Evolutionary conservation across 192 early-diverging fungal genomes (phyloP).

Genomic region (Entomortierella chlamydospora): DNA sequence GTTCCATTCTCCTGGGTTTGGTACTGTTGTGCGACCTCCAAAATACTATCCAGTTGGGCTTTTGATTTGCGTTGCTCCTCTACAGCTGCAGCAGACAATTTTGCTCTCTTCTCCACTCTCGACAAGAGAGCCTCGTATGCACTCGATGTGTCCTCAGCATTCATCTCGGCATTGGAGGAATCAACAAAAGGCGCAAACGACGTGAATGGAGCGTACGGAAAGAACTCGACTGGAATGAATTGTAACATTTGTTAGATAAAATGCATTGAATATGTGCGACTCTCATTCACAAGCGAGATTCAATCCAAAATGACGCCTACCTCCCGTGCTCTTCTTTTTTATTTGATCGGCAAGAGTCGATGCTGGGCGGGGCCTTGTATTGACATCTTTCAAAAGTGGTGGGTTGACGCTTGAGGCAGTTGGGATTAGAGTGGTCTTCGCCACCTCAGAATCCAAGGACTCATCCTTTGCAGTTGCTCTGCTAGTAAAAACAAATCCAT

Average conservation of each 20-base stretch:
- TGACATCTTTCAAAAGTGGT: slow-evolving; percentile 49
- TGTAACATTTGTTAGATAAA: not conserved
- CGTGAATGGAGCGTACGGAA: slow-evolving; percentile 60
- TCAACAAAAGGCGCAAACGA: slow-evolving; percentile 66
- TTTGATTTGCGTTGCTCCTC: slow-evolving; percentile 34
- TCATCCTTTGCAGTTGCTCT: slow-evolving; percentile 29
- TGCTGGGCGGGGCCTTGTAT: slow-evolving; percentile 42
- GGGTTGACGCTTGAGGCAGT: slow-evolving; percentile 23
- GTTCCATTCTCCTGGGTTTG: slow-evolving; percentile 6
- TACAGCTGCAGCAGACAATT: not conserved
- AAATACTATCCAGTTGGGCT: slow-evolving; percentile 24
- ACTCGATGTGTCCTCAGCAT: slow-evolving; percentile 55
- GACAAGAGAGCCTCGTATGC: slow-evolving; percentile 31
- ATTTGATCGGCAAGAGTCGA: slow-evolving; percentile 17
- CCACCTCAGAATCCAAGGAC: slow-evolving; percentile 7
- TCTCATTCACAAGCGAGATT: not conserved
- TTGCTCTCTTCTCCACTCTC: slow-evolving; percentile 11
- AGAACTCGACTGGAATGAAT: slow-evolving; percentile 57
- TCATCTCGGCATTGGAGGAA: slow-evolving; percentile 58
- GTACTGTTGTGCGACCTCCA: slow-evolving; percentile 35
- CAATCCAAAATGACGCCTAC: slow-evolving; percentile 8
- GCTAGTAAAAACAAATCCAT: slow-evolving; percentile 63
- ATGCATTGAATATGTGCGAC: not conserved
- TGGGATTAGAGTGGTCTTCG: slow-evolving; percentile 23
- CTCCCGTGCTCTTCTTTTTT: slow-evolving; percentile 44